Percentiles rank a stretch among this genome's conserved stretches.
Evolutionary conservation across 2,329 filamentous ascomycete genomes (phyloP).

Genomic region (Monosporascus sp.): DNA sequence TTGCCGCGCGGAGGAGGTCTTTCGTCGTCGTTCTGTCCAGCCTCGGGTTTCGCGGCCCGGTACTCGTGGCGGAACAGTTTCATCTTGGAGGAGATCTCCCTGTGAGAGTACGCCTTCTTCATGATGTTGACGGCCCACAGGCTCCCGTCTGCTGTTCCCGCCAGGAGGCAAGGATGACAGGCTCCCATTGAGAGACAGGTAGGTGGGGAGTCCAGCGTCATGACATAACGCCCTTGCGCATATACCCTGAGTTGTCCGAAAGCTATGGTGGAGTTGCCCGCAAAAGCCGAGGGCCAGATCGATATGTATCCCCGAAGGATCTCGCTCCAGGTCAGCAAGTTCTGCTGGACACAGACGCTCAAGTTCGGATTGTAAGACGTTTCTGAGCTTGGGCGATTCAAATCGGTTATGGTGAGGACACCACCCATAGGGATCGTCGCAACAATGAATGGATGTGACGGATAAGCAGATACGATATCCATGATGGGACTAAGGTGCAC

Average conservation of each 20-base stretch:
- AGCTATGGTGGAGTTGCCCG: conserved; percentile 46
- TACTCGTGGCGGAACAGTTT: conserved; percentile 52
- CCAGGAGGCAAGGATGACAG: conserved; percentile 48
- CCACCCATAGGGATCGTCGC: conserved; percentile 51
- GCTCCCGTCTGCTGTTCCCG: conserved; percentile 50
- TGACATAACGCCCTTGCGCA: conserved; percentile 46
- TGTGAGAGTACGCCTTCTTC: conserved; percentile 37
- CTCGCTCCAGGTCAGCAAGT: conserved; percentile 49
- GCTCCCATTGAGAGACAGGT: conserved; percentile 45
- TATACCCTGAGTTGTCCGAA: conserved; percentile 50
- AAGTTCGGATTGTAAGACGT: conserved; percentile 48
- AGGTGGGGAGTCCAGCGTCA: conserved; percentile 44
- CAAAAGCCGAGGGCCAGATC: conserved; percentile 46
- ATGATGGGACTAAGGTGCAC: conserved; percentile 50
- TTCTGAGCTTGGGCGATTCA: conserved; percentile 47
- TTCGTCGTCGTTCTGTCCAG: conserved; percentile 12
- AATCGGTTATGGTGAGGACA: conserved; percentile 46
- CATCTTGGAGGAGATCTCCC: conserved; percentile 34
- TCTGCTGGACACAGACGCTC: conserved; percentile 46
- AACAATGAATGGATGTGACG: conserved; percentile 51
- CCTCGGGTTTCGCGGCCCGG: conserved; percentile 27
- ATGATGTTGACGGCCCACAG: conserved; percentile 44
- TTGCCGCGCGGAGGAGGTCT: conserved; percentile 36
- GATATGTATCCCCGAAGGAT: conserved; percentile 51
- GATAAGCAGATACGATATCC: conserved; percentile 51